Evolutionary conservation across 768 basidiomycete genomes (phyloP).

Genomic region (Lanmaoa rubissima): DNA sequence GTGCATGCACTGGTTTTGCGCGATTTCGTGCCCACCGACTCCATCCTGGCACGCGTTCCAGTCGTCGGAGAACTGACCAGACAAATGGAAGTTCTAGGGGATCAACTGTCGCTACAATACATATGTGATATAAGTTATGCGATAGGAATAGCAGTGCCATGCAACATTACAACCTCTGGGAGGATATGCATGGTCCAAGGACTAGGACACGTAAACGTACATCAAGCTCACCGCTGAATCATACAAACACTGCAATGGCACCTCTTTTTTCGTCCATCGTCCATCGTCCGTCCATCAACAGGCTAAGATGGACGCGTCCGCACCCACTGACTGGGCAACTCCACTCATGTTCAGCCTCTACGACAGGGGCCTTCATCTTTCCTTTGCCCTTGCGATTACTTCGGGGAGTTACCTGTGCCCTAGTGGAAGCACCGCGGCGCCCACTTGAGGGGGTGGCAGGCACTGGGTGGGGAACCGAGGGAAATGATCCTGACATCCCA

Average conservation of each 20-base stretch:
- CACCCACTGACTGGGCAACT: slow-evolving; percentile 63
- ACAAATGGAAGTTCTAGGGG: neutral
- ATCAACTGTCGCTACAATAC: slow-evolving; percentile 13
- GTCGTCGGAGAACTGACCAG: neutral
- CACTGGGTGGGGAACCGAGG: slow-evolving; percentile 2
- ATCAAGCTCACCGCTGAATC: slow-evolving; percentile 16
- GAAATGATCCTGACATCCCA: slow-evolving; percentile 8
- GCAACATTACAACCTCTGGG: slow-evolving; percentile 1
- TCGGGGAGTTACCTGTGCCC: slow-evolving; percentile 3
- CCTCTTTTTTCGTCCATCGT: slow-evolving; percentile 49
- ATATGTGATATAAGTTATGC: slow-evolving; percentile 15
- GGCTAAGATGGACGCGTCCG: slow-evolving; percentile 51
- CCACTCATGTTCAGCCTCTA: slow-evolving; percentile 57
- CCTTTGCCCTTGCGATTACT: slow-evolving; percentile 32
- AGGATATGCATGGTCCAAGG: slow-evolving; percentile 3
- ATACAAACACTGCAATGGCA: slow-evolving; percentile 40
- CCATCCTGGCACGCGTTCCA: neutral
- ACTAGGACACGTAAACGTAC: slow-evolving; percentile 16
- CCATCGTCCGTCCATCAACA: slow-evolving; percentile 60
- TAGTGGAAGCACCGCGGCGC: slow-evolving; percentile 4
- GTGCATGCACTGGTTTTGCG: neutral
- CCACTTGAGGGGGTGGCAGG: slow-evolving; percentile 6
- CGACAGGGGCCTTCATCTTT: slow-evolving; percentile 36
- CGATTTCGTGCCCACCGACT: no score
- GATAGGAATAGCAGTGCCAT: neutral